Base-by-base conservation (phyloP, 495 filamentous ascomycete species). In the Amphirosellinia nigrospora region DNA sequence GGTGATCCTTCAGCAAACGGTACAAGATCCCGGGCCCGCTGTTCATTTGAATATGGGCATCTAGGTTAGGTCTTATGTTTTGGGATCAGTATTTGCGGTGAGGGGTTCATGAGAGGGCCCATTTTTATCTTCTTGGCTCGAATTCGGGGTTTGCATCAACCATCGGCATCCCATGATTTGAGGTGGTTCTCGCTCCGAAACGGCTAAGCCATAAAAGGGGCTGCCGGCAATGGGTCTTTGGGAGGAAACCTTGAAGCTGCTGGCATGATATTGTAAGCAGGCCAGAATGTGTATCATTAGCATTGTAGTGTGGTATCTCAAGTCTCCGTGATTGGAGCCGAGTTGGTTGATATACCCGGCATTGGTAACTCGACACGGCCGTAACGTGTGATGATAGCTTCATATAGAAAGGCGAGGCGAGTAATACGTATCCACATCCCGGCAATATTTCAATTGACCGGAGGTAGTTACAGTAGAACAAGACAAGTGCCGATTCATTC, bases 1-100 rank as follows among this genome's bases (percentile, higher is more conserved):
- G 30, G 32, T 53, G 53, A 65, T 65, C 32, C 26, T 34, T 26
- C 28, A 34, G 19, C 38, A 1, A 41, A 16, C 62, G 10, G 10
- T 45, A 62, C n/a, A 45, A 39, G 61, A 38, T 30, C 9, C 30
- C n/a, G 45, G 46, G 46, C 32, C 62, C 62, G 62, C 45, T 50
- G 60, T 46, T 62, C 23, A n/a, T 32, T 39, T 60, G 15, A 23
- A 62, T 39, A 60, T 30, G n/a, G n/a, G 53, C 53, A 36, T 58
- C 32, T 36, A 9, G 30, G 19, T 36, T 36, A 9, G 30, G 19
- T 36, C 56, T 38, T 39, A 39, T 58, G 16, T 58, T 36, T 56
- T 4, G 30, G 30, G 53, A 6, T 36, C 28, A n/a, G 36, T 61
- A 41, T 41, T 38, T 41, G 58, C 36, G 58, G 5, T 60, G 56